Conservation (phyloP, 139 green algal species). For the Volvox africanus region DNA sequence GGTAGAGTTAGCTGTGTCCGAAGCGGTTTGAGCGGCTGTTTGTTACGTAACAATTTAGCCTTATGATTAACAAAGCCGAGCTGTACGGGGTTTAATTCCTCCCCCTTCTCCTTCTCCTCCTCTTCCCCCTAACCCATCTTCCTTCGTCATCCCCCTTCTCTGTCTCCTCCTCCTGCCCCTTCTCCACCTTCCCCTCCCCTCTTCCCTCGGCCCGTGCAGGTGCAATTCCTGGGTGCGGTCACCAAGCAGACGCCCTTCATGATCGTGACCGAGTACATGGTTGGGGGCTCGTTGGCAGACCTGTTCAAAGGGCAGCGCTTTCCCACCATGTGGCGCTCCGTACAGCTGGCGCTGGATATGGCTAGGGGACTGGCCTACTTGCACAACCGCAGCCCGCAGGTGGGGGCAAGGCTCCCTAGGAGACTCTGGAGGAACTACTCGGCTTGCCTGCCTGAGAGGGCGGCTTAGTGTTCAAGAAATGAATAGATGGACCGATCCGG, state of each 20-base stretch:
- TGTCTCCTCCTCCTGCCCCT: neutral
- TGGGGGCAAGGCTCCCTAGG: constrained; percentile 15
- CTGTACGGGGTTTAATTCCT: too few species aligned
- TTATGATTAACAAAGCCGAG: too few species aligned
- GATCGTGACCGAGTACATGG: constrained; percentile 81
- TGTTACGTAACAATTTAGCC: too few species aligned
- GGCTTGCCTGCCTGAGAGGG: too few species aligned
- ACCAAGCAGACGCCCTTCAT: constrained; percentile 90
- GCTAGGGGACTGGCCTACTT: constrained; percentile 92
- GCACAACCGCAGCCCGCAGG: constrained; percentile 79
- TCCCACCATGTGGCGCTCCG: constrained; percentile 61
- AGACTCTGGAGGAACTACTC: too few species aligned
- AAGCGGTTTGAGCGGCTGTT: too few species aligned
- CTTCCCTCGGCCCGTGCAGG: constrained; percentile 31
- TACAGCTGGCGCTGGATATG: constrained; percentile 90
- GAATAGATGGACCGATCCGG: too few species aligned
- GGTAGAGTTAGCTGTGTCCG: too few species aligned
- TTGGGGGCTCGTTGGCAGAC: constrained; percentile 58
- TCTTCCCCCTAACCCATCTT: neutral
- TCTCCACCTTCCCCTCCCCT: neutral
- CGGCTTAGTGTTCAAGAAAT: too few species aligned
- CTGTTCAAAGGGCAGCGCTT: constrained; percentile 55
- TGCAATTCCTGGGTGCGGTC: constrained; percentile 90
- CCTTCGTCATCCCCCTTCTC: neutral
- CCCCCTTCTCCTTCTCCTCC: neutral